phyloP scores from a whole-genome alignment of 176 grass and related monocot genomes.

The Cenchrus fungigraminus region DNA sequence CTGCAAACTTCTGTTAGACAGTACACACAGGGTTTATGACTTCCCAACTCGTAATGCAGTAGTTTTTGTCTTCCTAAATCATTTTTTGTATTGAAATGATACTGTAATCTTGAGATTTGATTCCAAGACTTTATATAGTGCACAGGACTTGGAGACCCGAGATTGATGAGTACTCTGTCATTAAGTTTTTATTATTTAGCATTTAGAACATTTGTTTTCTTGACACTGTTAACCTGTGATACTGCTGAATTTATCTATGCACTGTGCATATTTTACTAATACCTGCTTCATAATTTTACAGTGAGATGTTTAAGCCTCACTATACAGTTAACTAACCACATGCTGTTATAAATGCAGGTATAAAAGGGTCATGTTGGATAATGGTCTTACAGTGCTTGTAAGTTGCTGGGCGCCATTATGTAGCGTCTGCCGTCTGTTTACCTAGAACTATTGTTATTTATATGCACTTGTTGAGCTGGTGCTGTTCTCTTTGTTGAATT shows the following conservation, averaged over 20 bases:
- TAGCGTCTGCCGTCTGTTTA: conserved; percentile 33
- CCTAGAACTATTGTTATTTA: conserved; percentile 19
- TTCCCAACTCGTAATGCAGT: not conserved
- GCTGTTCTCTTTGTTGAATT: conserved; percentile 40
- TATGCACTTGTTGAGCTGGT: conserved; percentile 3
- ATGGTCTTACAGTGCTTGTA: conserved; percentile 91
- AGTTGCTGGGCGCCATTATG: conserved; percentile 43
- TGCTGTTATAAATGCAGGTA: conserved; percentile 68
- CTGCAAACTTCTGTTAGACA: not conserved
- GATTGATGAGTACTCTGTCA: not conserved
- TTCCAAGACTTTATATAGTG: not conserved
- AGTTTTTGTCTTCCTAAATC: conserved; percentile 8
- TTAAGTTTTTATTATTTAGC: not conserved
- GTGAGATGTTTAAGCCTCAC: conserved; percentile 2
- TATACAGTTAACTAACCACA: conserved; percentile 19
- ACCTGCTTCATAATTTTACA: conserved; percentile 17
- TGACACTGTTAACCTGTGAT: conserved; percentile 9
- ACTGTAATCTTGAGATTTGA: conserved; percentile 3
- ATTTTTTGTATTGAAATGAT: not conserved
- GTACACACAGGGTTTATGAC: not conserved
- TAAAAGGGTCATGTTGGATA: conserved; percentile 90
- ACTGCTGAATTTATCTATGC: not conserved
- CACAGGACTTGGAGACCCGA: not conserved
- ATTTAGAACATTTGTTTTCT: conserved; percentile 10
- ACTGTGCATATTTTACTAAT: not conserved